phyloP scores from a whole-genome alignment of 2,329 filamentous ascomycete species.

The Verticillium dahliae region DNA sequence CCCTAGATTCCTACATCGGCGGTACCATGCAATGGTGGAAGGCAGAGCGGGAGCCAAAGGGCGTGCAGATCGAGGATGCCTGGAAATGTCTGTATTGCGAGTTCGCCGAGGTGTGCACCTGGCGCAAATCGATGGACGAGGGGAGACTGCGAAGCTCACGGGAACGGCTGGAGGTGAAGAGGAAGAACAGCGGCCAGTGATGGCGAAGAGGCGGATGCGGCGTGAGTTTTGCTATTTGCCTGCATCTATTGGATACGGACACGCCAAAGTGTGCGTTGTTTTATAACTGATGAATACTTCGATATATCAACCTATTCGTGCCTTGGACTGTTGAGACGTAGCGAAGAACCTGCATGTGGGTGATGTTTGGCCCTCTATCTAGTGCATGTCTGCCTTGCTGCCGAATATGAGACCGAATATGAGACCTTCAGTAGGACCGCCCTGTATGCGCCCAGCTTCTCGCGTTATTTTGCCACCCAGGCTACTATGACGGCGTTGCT shows the following conservation, averaged over 20 bases:
- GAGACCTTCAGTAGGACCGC: no score
- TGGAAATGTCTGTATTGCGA: constrained; percentile 86
- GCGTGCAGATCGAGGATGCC: constrained; percentile 76
- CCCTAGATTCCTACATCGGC: constrained; percentile 59
- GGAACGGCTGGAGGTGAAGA: not conserved
- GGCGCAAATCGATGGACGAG: constrained; percentile 65
- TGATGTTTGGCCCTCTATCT: no score
- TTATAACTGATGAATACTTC: no score
- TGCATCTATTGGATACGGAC: not conserved
- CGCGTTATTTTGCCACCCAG: no score
- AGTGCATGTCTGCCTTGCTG: no score
- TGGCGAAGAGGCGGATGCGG: not conserved
- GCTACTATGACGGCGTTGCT: no score
- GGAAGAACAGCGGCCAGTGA: not conserved
- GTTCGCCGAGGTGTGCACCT: constrained; percentile 71
- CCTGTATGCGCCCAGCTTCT: no score
- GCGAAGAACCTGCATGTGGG: no score
- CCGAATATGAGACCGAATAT: no score
- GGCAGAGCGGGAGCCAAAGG: constrained; percentile 63
- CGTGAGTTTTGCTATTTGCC: not conserved
- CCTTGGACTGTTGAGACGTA: no score
- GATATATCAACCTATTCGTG: no score
- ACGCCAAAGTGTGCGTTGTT: no score
- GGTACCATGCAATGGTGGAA: constrained; percentile 83
- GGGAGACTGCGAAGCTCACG: constrained; percentile 29